A percentile compares a stretch with the other conserved stretches of the same genome.
These are phyloP conservation scores for Pugionium dolabratum DNA, from an alignment of 345 rosid genomes.

Conservation along the genomic window DNA sequence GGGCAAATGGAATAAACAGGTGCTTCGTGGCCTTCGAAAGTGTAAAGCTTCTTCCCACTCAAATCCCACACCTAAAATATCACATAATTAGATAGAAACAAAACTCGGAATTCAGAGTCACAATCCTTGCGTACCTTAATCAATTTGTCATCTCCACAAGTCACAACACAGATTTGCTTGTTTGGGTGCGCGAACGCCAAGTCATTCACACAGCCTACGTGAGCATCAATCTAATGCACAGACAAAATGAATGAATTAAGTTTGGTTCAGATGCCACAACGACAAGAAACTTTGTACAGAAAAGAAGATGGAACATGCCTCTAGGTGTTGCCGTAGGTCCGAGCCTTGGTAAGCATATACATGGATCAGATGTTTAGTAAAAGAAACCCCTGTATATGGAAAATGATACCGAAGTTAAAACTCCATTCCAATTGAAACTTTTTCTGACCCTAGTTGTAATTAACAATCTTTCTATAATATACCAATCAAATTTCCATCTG, in stretches of 20 bases:
- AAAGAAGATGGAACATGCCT: conserved; percentile 43
- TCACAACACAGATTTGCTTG: conserved; percentile 55
- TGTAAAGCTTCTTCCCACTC: conserved; percentile 51
- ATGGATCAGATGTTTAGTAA: conserved; percentile 69
- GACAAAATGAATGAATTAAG: conserved; percentile 1
- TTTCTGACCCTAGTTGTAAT: conserved; percentile 1
- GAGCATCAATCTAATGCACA: conserved; percentile 68
- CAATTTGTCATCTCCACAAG: conserved; percentile 85
- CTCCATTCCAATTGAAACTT: conserved; percentile 28
- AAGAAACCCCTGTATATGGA: conserved; percentile 61
- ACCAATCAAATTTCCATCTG: conserved; percentile 71
- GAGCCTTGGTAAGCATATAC: conserved; percentile 60
- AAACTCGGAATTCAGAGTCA: neutral
- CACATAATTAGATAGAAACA: neutral
- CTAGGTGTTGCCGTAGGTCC: conserved; percentile 62
- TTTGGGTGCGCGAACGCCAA: conserved; percentile 61
- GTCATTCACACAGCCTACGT: conserved; percentile 75
- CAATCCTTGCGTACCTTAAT: conserved; percentile 53
- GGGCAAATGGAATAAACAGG: conserved; percentile 74
- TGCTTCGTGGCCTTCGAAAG: conserved; percentile 78
- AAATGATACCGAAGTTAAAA: conserved; percentile 27
- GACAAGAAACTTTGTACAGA: conserved; percentile 12
- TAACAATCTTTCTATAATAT: conserved; percentile 21
- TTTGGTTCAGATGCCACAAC: conserved; percentile 11
- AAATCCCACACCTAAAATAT: conserved; percentile 64